Conservation (phyloP, 768 basidiomycete genomes). For the Krasilnikovozyma curviuscula region DNA sequence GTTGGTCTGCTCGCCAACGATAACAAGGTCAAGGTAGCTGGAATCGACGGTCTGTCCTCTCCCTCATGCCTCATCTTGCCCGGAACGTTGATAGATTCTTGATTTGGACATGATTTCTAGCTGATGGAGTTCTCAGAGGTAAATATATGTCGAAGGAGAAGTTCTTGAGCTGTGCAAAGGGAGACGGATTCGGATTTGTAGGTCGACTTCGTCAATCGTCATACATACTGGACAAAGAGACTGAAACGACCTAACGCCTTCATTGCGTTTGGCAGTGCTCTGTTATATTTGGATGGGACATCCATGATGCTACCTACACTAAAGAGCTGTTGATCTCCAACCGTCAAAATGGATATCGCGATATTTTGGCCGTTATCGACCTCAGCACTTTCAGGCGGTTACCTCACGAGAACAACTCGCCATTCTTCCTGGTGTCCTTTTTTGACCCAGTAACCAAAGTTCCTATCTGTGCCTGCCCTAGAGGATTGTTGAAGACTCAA, state of each 20-base stretch:
- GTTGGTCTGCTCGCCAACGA: constrained; percentile 38
- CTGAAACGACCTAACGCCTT: not conserved
- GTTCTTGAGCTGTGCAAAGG: constrained; percentile 56
- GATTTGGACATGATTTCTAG: constrained; percentile 27
- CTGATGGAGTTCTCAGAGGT: constrained; percentile 85
- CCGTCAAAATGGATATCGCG: constrained; percentile 65
- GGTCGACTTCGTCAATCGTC: constrained; percentile 20
- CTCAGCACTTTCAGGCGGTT: constrained; percentile 67
- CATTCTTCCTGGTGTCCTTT: constrained; percentile 86
- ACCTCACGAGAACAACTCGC: constrained; percentile 75
- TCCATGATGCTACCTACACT: constrained; percentile 70
- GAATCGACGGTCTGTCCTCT: constrained; percentile 28
- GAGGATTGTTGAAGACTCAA: constrained; percentile 45
- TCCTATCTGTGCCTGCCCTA: constrained; percentile 63
- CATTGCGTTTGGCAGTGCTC: constrained; percentile 4
- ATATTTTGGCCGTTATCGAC: constrained; percentile 71
- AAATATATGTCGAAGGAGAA: constrained; percentile 86
- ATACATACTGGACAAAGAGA: constrained; percentile 16
- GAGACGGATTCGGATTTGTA: constrained; percentile 72
- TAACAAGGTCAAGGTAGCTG: constrained; percentile 81
- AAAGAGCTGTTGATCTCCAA: constrained; percentile 80
- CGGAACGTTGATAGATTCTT: not conserved
- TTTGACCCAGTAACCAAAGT: constrained; percentile 59
- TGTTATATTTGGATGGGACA: constrained; percentile 49
- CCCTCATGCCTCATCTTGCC: not conserved